Evolutionary conservation across 2,329 filamentous ascomycete species (phyloP), one percentile per base, ranked within the genome.

Genomic region (Ascochyta pisi): DNA sequence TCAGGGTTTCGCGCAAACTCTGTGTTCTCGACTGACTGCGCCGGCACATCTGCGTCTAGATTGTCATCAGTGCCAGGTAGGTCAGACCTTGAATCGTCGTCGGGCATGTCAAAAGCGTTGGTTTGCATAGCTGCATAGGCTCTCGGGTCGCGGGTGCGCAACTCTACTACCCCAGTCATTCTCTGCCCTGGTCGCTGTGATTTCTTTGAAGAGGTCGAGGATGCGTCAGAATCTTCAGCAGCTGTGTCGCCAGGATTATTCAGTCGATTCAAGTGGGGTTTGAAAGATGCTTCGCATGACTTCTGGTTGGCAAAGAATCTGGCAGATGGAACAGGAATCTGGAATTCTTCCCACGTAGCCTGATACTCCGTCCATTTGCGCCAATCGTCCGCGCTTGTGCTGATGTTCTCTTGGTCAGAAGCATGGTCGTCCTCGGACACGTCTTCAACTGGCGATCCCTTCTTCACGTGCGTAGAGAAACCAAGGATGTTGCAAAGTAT

Each of bases 331-430:
- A 73, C 58, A 16, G 65, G 64, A 4, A 39, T 58, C 0, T 45
- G 44, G 35, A 61, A 55, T n/a, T 64, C 64, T 62, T 85, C 83
- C 83, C 84, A 86, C 29, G 80, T 76, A 16, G 78, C 74, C 41
- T 74, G 77, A 47, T 81, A 83, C 2, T 81, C 65, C 1, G 76
- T 73, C 45, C 70, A 73, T 24, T 75, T 74, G 46, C 81, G 77
- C 84, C 84, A 86, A 45, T 80, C 71, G n/a, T 73, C 64, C 9
- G 76, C 50, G 10, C 80, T 76, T 41, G 60, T 76, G 62, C 50
- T 61, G 63, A 49, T 62, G 62, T 66, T 72, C 76, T 63, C 61
- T 9, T 23, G 34, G 10, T 38, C 31, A 23, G 58, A 47, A 33
- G 33, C 2, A 26, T 43, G 34, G 12, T 53, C 29, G 9, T 57